Evolutionary conservation across 805 yeast genomes (phyloP).

Genomic region (Ogataea zsoltii): DNA sequence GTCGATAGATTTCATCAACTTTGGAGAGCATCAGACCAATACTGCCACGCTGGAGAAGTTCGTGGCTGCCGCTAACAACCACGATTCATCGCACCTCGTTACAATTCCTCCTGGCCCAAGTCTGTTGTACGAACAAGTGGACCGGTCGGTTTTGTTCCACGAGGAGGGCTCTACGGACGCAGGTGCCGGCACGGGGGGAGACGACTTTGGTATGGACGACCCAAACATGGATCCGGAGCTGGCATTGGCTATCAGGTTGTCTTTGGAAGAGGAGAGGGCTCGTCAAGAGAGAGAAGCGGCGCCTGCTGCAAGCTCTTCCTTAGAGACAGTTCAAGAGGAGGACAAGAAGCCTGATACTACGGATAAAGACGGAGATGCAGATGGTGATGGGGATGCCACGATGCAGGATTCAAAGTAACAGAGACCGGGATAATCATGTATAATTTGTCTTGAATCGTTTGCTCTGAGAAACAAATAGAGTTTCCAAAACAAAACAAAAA

Average conservation of each 20-base stretch:
- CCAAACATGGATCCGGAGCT: constrained; percentile 95
- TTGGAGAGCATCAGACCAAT: constrained; percentile 85
- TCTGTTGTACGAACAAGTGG: constrained; percentile 77
- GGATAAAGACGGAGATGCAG: constrained; percentile 16
- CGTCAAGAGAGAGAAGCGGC: constrained; percentile 78
- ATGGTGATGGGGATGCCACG: constrained; percentile 6
- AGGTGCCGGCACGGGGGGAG: constrained; percentile 40
- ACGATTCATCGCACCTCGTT: constrained; percentile 77
- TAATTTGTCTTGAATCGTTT: not conserved
- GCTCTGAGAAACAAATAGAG: not conserved
- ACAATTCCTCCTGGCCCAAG: constrained; percentile 89
- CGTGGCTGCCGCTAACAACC: constrained; percentile 68
- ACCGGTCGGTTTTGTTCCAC: constrained; percentile 69
- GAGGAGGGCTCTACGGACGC: constrained; percentile 55
- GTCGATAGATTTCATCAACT: constrained; percentile 85
- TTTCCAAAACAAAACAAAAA: too few species aligned
- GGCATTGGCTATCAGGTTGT: constrained; percentile 91
- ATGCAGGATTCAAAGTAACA: constrained; percentile 25
- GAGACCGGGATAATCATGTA: not conserved
- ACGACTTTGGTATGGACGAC: constrained; percentile 70
- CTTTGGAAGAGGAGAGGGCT: constrained; percentile 91
- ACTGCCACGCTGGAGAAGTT: constrained; percentile 79
- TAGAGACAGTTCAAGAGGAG: constrained; percentile 26
- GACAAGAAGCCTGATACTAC: constrained; percentile 15
- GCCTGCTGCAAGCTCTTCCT: constrained; percentile 14